Base-by-base conservation (phyloP, 2,329 filamentous ascomycete species). In the Hypoxylon sp. region DNA sequence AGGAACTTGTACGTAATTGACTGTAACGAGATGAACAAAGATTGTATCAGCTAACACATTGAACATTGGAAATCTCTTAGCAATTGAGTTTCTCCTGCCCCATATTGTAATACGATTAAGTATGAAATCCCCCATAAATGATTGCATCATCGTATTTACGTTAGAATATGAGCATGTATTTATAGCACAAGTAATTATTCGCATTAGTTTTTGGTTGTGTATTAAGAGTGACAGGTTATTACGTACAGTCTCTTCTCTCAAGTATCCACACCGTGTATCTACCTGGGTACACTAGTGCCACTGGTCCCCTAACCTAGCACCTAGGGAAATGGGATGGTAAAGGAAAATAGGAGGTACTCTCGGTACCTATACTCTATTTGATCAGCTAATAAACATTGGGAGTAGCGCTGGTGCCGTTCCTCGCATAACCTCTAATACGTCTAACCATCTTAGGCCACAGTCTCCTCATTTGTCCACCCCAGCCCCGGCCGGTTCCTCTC, bases 361-460 rank as follows among this genome's bases (percentile, higher is more conserved):
- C 34, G 39, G 34, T 37, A 52, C 39, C 50, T 41, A n/a, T 55
- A 46, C 51, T 56, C 46, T 51, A 62, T 57, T 50, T 24, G 51
- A 32, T 49, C 15, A 10, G 22, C 65, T 68, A 68, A 55, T 50
- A 26, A 13, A 26, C 7, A 52, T 55, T 17, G n/a, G 49, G 62
- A 17, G 59, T 68, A 62, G 56, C 47, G 41, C 22, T 50, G 24
- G 50, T 44, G 41, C 48, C 37, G 62, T 68, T 65, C 57, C 57
- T 61, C 65, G 59, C 62, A 68, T 46, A 62, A 68, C 41, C 59
- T 59, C 28, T 65, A 55, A 62, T 61, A 49, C 20, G 39, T 41
- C 59, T 68, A 68, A 62, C 65, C 49, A n/a, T 44, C 24, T 64
- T 39, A 19, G 24, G 65, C 30, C 24, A 64, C 52, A 57, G 56